Evolutionary conservation across 2,329 filamentous ascomycete genomes (phyloP).

Genomic region (Hypoxylon sp.): DNA sequence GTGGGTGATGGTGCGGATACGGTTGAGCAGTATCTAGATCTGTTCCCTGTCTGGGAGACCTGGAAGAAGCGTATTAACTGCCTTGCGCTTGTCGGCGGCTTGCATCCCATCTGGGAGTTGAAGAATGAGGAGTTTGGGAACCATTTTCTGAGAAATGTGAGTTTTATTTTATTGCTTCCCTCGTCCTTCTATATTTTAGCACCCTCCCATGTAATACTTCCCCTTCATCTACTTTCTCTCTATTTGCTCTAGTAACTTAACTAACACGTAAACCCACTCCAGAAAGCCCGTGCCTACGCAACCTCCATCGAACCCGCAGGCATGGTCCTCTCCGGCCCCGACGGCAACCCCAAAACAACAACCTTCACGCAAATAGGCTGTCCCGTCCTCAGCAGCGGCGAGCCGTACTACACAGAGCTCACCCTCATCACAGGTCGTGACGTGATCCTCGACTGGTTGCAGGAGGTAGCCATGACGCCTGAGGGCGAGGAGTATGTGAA

Average conservation of each 20-base stretch:
- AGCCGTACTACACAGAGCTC: slow-evolving; percentile 69
- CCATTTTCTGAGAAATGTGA: slow-evolving; percentile 65
- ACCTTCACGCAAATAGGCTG: slow-evolving; percentile 67
- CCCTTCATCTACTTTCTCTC: background rate
- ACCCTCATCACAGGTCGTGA: slow-evolving; percentile 70
- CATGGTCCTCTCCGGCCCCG: slow-evolving; percentile 65
- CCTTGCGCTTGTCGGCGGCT: slow-evolving; percentile 65
- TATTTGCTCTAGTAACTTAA: background rate
- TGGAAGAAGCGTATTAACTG: slow-evolving; percentile 61
- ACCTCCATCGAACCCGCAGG: slow-evolving; percentile 65
- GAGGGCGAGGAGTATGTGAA: slow-evolving; percentile 56
- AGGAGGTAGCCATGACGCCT: slow-evolving; percentile 62
- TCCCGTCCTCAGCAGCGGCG: slow-evolving; percentile 77
- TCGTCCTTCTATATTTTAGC: background rate
- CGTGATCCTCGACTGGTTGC: slow-evolving; percentile 72
- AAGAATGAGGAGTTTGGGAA: slow-evolving; percentile 59
- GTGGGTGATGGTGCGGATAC: slow-evolving; percentile 75
- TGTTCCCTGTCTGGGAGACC: slow-evolving; percentile 63
- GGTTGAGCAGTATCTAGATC: slow-evolving; percentile 69
- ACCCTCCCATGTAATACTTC: background rate
- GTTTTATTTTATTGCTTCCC: slow-evolving; percentile 39
- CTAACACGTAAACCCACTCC: slow-evolving; percentile 18
- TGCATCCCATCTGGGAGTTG: slow-evolving; percentile 57
- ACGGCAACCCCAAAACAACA: slow-evolving; percentile 59
- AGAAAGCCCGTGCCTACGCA: slow-evolving; percentile 73